These are phyloP conservation scores for Paramecium biaurelia DNA, from an alignment of 73 alveolate genomes.

Conservation along the genomic window DNA sequence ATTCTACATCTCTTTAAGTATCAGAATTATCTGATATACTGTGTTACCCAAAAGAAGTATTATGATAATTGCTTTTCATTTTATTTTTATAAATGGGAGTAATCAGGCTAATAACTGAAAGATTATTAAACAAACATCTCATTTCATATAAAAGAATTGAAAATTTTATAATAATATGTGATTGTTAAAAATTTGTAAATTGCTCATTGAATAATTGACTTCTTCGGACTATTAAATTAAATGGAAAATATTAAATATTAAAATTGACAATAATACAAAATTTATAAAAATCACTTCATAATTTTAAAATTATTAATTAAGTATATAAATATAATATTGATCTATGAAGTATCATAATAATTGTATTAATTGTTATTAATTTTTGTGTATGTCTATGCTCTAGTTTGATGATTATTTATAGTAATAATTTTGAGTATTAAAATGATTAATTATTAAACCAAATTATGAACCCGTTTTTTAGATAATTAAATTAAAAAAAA, in stretches of 20 bases:
- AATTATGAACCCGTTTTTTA: constrained; percentile 45
- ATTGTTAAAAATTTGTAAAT: not conserved
- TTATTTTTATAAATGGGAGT: not conserved
- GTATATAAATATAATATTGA: not conserved
- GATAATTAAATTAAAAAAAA: not conserved
- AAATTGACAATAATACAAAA: not conserved
- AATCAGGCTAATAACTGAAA: not conserved
- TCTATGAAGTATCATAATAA: not conserved
- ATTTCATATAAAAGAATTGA: no score
- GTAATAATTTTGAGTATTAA: not conserved
- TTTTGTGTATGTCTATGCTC: not conserved
- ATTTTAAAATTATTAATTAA: not conserved
- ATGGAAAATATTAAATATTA: not conserved
- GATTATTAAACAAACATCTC: not conserved
- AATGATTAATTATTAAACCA: constrained; percentile 5
- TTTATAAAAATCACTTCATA: not conserved
- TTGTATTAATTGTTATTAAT: no score
- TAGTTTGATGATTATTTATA: not conserved
- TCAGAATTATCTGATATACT: not conserved
- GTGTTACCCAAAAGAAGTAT: not conserved
- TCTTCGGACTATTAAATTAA: no score
- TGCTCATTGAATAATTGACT: not conserved
- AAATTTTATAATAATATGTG: not conserved
- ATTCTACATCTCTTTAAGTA: not conserved
- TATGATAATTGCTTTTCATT: not conserved